Conservation (phyloP, 1,284 basidiomycete genomes). For the Cryptococcus sp. region DNA sequence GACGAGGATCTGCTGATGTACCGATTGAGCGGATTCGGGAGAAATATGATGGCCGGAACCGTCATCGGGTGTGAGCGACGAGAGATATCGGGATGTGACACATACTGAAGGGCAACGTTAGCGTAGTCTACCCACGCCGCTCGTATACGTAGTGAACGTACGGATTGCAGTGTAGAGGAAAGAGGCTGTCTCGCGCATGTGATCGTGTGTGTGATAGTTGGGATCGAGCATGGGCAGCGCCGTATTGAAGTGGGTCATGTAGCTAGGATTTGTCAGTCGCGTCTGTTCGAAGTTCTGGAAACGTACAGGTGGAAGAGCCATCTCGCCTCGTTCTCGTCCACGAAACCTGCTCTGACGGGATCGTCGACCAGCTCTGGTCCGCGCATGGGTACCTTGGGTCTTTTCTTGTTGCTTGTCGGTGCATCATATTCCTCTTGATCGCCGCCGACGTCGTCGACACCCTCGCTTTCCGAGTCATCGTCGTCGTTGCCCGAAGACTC, state of each 20-base stretch:
- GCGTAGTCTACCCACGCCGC: neutral
- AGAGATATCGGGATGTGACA: slow-evolving; percentile 37
- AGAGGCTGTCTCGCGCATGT: slow-evolving; percentile 30
- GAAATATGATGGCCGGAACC: slow-evolving; percentile 14
- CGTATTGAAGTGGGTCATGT: slow-evolving; percentile 32
- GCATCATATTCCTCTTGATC: slow-evolving; percentile 2
- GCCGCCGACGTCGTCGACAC: slow-evolving; percentile 12
- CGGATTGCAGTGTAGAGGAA: slow-evolving; percentile 40
- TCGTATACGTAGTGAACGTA: slow-evolving; percentile 12
- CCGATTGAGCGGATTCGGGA: slow-evolving; percentile 28
- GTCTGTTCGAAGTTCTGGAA: neutral
- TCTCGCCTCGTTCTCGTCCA: slow-evolving; percentile 32
- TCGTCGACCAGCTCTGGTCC: slow-evolving; percentile 24
- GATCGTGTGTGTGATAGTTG: slow-evolving; percentile 31
- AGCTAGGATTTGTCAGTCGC: slow-evolving; percentile 15
- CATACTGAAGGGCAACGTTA: slow-evolving; percentile 18
- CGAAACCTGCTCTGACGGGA: slow-evolving; percentile 32
- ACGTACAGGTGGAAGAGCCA: slow-evolving; percentile 36
- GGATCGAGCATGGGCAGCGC: slow-evolving; percentile 35
- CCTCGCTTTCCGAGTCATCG: slow-evolving; percentile 20
- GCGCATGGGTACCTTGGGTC: neutral
- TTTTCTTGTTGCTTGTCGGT: slow-evolving; percentile 2
- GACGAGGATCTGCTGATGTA: slow-evolving; percentile 39
- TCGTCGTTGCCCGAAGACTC: slow-evolving; percentile 17
- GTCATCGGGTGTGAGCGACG: slow-evolving; percentile 12